These are phyloP conservation scores for Acacia confusa DNA, from an alignment of 306 rosid genomes.

Conservation along the genomic window DNA sequence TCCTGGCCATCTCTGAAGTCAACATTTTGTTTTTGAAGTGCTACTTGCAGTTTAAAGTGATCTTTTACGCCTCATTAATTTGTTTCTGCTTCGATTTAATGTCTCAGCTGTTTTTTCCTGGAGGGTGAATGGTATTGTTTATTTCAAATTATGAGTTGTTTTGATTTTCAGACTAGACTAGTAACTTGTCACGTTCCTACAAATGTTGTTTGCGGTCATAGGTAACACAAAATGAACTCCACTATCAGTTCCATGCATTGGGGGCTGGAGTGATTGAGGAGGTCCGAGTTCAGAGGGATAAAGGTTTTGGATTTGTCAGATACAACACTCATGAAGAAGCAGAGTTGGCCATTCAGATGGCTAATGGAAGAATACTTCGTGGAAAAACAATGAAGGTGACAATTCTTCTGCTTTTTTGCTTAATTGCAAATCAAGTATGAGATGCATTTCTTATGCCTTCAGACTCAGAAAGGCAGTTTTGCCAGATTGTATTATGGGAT, in stretches of 20 bases:
- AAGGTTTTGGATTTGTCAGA: constrained; percentile 70
- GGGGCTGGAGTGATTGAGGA: constrained; percentile 67
- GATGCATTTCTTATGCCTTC: constrained; percentile 5
- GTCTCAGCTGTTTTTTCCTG: neutral
- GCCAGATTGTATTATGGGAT: neutral
- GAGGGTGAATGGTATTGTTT: constrained; percentile 15
- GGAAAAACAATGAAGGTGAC: constrained; percentile 62
- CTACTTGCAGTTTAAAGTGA: neutral
- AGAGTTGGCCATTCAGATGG: constrained; percentile 62
- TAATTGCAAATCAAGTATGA: constrained; percentile 10
- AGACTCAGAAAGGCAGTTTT: neutral
- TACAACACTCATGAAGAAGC: constrained; percentile 63
- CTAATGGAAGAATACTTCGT: constrained; percentile 56
- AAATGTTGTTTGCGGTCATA: constrained; percentile 31
- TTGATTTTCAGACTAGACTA: constrained; percentile 3
- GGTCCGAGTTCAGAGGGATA: constrained; percentile 66
- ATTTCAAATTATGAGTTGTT: constrained; percentile 24
- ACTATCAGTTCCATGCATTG: constrained; percentile 54
- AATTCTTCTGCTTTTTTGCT: constrained; percentile 29
- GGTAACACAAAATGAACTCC: constrained; percentile 66
- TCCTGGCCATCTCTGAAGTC: neutral
- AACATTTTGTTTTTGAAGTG: neutral
- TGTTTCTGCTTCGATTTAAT: constrained; percentile 13
- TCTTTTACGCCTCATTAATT: neutral
- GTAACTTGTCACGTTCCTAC: constrained; percentile 19